Evolutionary conservation across 2,329 filamentous ascomycete genomes (phyloP).

Genomic region (Diaporthe capsici): DNA sequence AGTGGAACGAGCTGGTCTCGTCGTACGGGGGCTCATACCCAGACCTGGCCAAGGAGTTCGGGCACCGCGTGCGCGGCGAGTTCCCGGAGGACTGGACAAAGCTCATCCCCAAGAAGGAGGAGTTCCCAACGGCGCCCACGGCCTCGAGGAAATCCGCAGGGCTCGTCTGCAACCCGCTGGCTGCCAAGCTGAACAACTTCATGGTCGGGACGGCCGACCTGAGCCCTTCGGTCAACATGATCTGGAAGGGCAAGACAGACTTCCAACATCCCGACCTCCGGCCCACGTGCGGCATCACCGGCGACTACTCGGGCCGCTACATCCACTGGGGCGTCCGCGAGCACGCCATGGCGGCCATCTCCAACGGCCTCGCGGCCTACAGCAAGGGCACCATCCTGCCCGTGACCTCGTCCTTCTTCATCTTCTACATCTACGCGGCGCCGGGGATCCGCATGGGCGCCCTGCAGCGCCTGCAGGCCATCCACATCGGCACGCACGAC

Average conservation of each 20-base stretch:
- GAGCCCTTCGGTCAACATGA: slow-evolving; percentile 64
- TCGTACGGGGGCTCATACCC: slow-evolving; percentile 44
- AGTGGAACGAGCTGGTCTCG: slow-evolving; percentile 60
- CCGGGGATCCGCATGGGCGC: slow-evolving; percentile 68
- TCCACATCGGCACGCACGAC: slow-evolving; percentile 69
- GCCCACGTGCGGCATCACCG: slow-evolving; percentile 50
- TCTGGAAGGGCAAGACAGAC: slow-evolving; percentile 63
- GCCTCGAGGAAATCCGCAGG: slow-evolving; percentile 63
- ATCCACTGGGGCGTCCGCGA: slow-evolving; percentile 74
- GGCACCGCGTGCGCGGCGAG: slow-evolving; percentile 61
- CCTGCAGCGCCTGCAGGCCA: slow-evolving; percentile 62
- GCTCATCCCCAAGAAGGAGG: slow-evolving; percentile 59
- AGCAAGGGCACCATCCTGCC: slow-evolving; percentile 65
- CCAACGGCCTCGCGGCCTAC: slow-evolving; percentile 72
- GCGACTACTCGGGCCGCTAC: slow-evolving; percentile 67
- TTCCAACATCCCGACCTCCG: slow-evolving; percentile 57
- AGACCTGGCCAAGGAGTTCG: slow-evolving; percentile 57
- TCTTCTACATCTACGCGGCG: slow-evolving; percentile 67
- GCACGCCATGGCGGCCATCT: slow-evolving; percentile 72
- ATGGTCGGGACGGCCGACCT: slow-evolving; percentile 64
- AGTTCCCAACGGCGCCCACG: slow-evolving; percentile 63
- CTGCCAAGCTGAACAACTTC: slow-evolving; percentile 55
- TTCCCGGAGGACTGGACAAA: slow-evolving; percentile 64
- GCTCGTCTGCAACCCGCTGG: slow-evolving; percentile 63
- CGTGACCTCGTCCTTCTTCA: slow-evolving; percentile 69